Percentiles rank a stretch among this genome's conserved stretches.
Conservation (phyloP, 441 rosid genomes). For the Arabidopsis lyrata region DNA sequence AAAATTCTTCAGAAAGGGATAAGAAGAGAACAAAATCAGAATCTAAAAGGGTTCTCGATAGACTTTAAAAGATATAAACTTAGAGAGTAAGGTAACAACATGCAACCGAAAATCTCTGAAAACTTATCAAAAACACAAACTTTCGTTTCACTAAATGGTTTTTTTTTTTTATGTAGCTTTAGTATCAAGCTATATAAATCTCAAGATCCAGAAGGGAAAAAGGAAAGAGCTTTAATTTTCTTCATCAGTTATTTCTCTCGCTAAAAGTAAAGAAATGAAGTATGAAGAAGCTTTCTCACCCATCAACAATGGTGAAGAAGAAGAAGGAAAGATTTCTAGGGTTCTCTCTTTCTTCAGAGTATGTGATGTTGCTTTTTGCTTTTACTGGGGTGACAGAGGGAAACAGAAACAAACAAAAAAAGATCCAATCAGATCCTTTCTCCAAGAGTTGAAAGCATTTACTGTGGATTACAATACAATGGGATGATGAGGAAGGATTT, state of each 20-base stretch:
- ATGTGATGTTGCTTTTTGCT: constrained; percentile 50
- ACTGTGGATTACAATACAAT: constrained; percentile 42
- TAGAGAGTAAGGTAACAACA: constrained; percentile 39
- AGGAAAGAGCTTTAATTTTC: background rate
- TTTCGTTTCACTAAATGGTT: background rate
- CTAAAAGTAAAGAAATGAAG: constrained; percentile 17
- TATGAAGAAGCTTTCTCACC: constrained; percentile 26
- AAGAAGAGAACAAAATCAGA: constrained; percentile 44
- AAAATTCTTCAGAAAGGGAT: constrained; percentile 1
- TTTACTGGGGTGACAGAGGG: constrained; percentile 42
- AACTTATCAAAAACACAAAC: constrained; percentile 11
- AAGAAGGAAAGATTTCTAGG: constrained; percentile 6
- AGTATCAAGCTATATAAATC: constrained; percentile 24
- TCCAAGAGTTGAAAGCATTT: constrained; percentile 41
- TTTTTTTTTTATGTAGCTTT: constrained; percentile 24
- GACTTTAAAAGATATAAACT: constrained; percentile 15
- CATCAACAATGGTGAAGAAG: constrained; percentile 46
- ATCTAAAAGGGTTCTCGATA: constrained; percentile 33
- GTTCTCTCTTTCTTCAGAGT: constrained; percentile 20
- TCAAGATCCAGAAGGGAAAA: constrained; percentile 31
- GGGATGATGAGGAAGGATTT: background rate
- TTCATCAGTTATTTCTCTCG: constrained; percentile 5
- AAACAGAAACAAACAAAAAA: constrained; percentile 40
- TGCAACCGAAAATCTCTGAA: constrained; percentile 35
- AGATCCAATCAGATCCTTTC: constrained; percentile 36